Evolutionary conservation across 2,329 filamentous ascomycete species (phyloP), one percentile per base, ranked within the genome.

Genomic region (Waltergamsia citrina): DNA sequence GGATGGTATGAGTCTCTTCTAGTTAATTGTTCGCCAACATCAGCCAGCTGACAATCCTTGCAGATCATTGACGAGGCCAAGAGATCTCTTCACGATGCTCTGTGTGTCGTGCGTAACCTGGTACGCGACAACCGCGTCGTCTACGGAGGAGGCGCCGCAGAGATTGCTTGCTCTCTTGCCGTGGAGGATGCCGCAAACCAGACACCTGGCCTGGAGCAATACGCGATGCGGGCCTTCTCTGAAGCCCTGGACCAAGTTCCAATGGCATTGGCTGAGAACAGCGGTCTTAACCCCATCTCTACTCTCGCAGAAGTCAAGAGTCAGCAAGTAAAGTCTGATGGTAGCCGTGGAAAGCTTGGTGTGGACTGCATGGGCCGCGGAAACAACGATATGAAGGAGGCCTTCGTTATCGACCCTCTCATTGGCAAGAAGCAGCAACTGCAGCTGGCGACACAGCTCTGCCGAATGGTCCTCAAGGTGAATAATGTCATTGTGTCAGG

Each of bases 61-160:
- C 29, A 93, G 85, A 94, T 98, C 59, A 96, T 98, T 57, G 93
- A 98, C 54, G 93, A 98, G 63, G 93, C 93, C 35, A 95, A 95
- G 69, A 80, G 93, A 50, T 96, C 92, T 32, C 73, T 98, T 38
- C 93, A 98, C 58, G 92, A 98, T 60, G 92, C 92, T 38, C 78
- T 98, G 33, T 98, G 93, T 55, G 92, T 98, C 32, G 92, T 98
- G 34, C 83, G 93, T 50, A 98, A 98, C 64, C 70, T 98, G 29
- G 92, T 98, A 33, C 78, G 76, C 41, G 93, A 98, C 62, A 96
- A 94, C 69, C 83, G 92, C 40, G 87, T 98, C 33, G 92, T 98
- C 8, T 98, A 98, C 54, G 92, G 92, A 45, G 92, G 92, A 50
- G 92, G 93, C 61, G 85, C 92, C 20, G 90, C 92, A 31, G 92